Conservation (phyloP, 1,284 basidiomycete genomes). For the Waitea zeae region DNA sequence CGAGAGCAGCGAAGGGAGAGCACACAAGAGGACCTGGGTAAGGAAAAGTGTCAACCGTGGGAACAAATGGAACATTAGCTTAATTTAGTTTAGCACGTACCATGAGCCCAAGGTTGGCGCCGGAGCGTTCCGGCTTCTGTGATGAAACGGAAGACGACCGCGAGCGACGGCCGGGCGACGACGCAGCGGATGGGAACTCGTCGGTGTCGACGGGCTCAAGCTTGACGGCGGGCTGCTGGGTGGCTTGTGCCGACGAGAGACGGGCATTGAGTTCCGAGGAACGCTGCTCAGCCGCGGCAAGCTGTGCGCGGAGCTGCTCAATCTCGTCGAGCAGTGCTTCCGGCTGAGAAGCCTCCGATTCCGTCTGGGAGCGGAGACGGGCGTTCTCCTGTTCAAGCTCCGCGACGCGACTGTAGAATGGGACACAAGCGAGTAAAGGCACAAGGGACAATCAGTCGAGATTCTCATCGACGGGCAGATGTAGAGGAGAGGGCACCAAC, state of each 20-base stretch:
- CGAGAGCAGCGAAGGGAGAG: constrained; percentile 56
- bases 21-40: constrained; percentile 46
- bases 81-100: constrained; percentile 20
- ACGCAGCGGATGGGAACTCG: constrained; percentile 19
- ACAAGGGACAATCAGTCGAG: constrained; percentile 2
- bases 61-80: too few relatives aligned
- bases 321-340: constrained; percentile 33
- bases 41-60: too few relatives aligned
- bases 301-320: constrained; percentile 43
- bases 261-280: constrained; percentile 46
- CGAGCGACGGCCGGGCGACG: constrained; percentile 19
- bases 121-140: constrained; percentile 28
- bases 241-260: constrained; percentile 29
- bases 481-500: constrained; percentile 42
- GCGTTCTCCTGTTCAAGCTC: constrained; percentile 69
- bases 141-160: too few relatives aligned
- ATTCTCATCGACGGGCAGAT: background rate
- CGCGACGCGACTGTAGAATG: constrained; percentile 43
- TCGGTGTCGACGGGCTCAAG: constrained; percentile 30
- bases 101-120: constrained; percentile 53
- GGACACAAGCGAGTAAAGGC: too few relatives aligned
- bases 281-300: constrained; percentile 45
- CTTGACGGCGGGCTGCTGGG: constrained; percentile 28
- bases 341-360: too few relatives aligned
- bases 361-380: constrained; percentile 32